phyloP scores from a whole-genome alignment of 805 yeast genomes.

The Candida manassasensis region DNA sequence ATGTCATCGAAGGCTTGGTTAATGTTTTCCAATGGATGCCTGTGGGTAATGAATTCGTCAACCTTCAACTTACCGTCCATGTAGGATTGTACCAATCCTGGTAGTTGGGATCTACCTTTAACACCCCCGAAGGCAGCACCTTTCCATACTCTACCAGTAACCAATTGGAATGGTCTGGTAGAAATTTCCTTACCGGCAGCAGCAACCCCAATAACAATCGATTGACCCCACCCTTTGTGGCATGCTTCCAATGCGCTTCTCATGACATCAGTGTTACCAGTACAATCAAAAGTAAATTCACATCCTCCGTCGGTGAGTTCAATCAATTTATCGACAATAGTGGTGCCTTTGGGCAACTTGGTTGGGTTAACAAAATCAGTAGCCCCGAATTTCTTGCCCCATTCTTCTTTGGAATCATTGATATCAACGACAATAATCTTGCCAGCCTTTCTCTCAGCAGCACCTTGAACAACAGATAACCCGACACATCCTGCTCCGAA shows the following conservation, averaged over 20 bases:
- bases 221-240: conserved; percentile 99
- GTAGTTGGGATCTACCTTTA: conserved; percentile 95
- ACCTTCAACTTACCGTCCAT: conserved; percentile 77
- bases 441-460: conserved; percentile 73
- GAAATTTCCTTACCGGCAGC: conserved; percentile 96
- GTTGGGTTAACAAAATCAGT: conserved; percentile 90
- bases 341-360: conserved; percentile 64
- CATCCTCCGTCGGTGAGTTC: conserved; percentile 96
- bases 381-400: conserved; percentile 90
- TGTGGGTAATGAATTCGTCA: conserved; percentile 90
- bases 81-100: conserved; percentile 83
- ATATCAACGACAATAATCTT: conserved; percentile 83
- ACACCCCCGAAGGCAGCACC: conserved; percentile 99
- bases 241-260: conserved; percentile 94
- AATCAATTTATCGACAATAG: conserved; percentile 76
- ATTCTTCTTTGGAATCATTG: conserved; percentile 75
- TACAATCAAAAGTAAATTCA: conserved; percentile 95
- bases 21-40: conserved; percentile 71
- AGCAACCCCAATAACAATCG: conserved; percentile 95
- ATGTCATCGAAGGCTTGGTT: conserved; percentile 90
- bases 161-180: conserved; percentile 97
- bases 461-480: conserved; percentile 93
- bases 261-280: conserved; percentile 95
- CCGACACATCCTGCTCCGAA: conserved; percentile 99
- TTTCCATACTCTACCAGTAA: conserved; percentile 97